Conservation (phyloP, 2,329 filamentous ascomycete genomes). For the Trichoderma simmonsii region DNA sequence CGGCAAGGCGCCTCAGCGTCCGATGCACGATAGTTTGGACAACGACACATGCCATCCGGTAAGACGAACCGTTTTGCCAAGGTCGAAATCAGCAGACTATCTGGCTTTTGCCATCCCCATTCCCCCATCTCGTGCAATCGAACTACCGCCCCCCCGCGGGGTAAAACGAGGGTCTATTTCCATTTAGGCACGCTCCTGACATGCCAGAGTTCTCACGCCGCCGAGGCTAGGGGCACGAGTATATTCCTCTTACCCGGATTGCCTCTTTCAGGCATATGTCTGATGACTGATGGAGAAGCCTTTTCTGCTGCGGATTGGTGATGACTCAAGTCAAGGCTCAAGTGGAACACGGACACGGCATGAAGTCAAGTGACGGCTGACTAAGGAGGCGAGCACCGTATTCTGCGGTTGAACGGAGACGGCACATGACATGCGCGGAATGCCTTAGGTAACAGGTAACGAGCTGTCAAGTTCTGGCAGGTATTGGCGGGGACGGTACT, state of each 20-base stretch:
- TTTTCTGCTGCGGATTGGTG: background rate
- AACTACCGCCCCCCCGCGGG: slow-evolving; percentile 10
- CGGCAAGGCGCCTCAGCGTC: background rate
- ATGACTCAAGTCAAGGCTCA: background rate
- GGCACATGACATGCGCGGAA: slow-evolving; percentile 1
- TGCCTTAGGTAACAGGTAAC: background rate
- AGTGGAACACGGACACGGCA: background rate
- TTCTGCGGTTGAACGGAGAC: background rate
- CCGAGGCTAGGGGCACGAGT: background rate
- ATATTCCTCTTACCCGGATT: background rate
- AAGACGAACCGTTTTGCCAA: background rate
- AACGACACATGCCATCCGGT: background rate
- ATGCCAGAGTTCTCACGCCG: background rate
- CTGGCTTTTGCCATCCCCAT: background rate
- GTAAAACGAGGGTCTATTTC: background rate
- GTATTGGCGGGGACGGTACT: background rate
- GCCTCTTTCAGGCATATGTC: background rate
- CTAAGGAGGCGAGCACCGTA: background rate
- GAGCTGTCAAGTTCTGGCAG: background rate
- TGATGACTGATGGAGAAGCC: background rate
- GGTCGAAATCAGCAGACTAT: background rate
- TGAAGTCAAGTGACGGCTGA: slow-evolving; percentile 8
- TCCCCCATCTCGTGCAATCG: background rate
- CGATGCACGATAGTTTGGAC: background rate
- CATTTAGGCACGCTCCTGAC: background rate